Base-by-base conservation (phyloP, 179 eudicot genomes). In the Beta macrorhiza region DNA sequence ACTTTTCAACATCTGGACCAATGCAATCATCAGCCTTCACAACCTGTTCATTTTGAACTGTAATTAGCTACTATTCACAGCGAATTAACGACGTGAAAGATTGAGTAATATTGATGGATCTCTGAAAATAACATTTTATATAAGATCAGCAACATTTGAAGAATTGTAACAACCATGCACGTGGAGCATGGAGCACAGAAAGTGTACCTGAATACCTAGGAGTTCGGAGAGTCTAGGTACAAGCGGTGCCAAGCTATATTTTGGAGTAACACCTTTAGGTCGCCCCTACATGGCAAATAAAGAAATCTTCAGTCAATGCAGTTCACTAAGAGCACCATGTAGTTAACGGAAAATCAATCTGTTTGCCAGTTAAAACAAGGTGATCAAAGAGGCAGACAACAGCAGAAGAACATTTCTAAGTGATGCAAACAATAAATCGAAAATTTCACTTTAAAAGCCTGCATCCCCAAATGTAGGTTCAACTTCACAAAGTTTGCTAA, bases 191-290 rank as follows among this genome's bases (percentile, higher is more conserved):
- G 69, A 74, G 67, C 56, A 52, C 67, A 72, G 13, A 56, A 82
- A 63, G 78, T 69, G 73, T 72, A 93, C 98, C 97, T 90, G 89
- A 83, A 92, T 70, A 22, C 97, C 97, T 74, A 94, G 90, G 79
- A 94, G 93, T 80, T 94, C 97, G 52, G 92, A 90, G 74, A 91
- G 89, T 83, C 94, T 89, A 29, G 97, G 94, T 25, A 94, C 94
- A 88, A 94, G 91, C 72, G 97, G 97, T 29, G 86, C 88, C 91
- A 94, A 86, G 89, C 96, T 94, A 90, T 72, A 94, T 75, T 93
- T 94, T 67, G 97, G 98, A 19, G 97, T 93, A 76, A 93, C 93
- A 74, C 97, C 94, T 84, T 93, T 93, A 42, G 97, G 97, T 14
- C 97, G 89, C 67, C 97, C 97, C 97, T 91, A 55, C 7, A 82